Percentiles rank a stretch among this genome's conserved stretches.
Conservation (phyloP, 441 rosid genomes). For the Bruguiera hainesii region DNA sequence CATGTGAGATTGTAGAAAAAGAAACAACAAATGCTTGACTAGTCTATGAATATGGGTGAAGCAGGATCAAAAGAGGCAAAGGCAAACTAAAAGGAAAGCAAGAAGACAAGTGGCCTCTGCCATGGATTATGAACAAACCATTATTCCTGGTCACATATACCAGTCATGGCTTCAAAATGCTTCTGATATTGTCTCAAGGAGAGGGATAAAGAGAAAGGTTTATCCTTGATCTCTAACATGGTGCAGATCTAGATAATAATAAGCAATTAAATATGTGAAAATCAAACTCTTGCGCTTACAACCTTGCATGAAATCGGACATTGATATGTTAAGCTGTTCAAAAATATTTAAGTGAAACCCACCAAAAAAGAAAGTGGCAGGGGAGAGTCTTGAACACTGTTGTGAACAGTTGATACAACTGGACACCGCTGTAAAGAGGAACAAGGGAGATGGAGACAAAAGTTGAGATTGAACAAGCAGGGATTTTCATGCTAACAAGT, state of each 20-base stretch:
- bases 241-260: background rate
- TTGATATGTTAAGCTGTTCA: no score
- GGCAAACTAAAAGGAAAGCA: slow-evolving; percentile 40
- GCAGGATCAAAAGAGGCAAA: slow-evolving; percentile 44
- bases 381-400: background rate
- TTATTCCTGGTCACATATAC: slow-evolving; percentile 61
- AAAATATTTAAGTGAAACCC: no score
- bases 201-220: slow-evolving; percentile 51
- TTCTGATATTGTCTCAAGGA: slow-evolving; percentile 51
- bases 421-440: background rate
- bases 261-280: background rate
- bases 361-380: no score
- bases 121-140: slow-evolving; percentile 73
- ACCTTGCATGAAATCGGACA: background rate
- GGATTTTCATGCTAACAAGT: no score
- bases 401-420: no score
- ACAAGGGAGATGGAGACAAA: background rate
- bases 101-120: slow-evolving; percentile 35
- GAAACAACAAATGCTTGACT: slow-evolving; percentile 2
- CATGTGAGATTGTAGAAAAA: background rate
- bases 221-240: slow-evolving; percentile 1
- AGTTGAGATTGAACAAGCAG: background rate
- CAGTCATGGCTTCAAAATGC: slow-evolving; percentile 78
- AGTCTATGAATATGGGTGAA: slow-evolving; percentile 25
- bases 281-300: background rate